Evolutionary conservation across 1,139 yeast genomes (phyloP).

Genomic region (Suhomyces bribrorum): DNA sequence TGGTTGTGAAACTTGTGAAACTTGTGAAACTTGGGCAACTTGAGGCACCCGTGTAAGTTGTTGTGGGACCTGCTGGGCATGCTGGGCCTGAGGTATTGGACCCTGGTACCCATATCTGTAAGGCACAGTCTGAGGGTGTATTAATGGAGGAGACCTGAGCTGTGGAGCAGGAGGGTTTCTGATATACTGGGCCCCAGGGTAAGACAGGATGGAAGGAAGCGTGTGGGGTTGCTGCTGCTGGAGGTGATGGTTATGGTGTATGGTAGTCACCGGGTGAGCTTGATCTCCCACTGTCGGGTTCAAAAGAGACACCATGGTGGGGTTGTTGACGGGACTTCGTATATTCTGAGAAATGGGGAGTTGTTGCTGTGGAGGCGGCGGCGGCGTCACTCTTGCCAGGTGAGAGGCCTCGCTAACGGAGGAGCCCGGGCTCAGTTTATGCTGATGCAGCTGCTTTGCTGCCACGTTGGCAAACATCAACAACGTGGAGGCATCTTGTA

Average conservation of each 20-base stretch:
- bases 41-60: no score
- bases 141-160: conserved; percentile 9
- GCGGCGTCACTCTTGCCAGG: conserved; percentile 3
- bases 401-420: conserved; percentile 3
- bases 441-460: conserved; percentile 42
- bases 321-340: conserved; percentile 11
- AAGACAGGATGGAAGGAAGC: conserved; percentile 4
- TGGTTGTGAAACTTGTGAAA: no score
- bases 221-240: conserved; percentile 1
- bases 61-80: no score
- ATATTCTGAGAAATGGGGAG: conserved; percentile 2
- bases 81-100: not conserved
- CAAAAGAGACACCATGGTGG: conserved; percentile 11
- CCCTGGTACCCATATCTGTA: conserved; percentile 4
- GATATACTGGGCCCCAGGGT: conserved; percentile 3
- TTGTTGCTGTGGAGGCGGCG: conserved; percentile 5
- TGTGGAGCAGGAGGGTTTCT: conserved; percentile 3
- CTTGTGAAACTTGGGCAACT: conserved; percentile 1
- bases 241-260: conserved; percentile 1
- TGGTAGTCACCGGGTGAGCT: not conserved
- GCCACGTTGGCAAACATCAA: conserved; percentile 64
- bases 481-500: conserved; percentile 66
- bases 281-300: conserved; percentile 5
- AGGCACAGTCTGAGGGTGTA: conserved; percentile 6
- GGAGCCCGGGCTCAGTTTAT: conserved; percentile 10